A percentile compares a stretch with the other conserved stretches of the same genome.
phyloP scores from a whole-genome alignment of 495 filamentous ascomycete genomes.

The Terfezia boudieri region DNA sequence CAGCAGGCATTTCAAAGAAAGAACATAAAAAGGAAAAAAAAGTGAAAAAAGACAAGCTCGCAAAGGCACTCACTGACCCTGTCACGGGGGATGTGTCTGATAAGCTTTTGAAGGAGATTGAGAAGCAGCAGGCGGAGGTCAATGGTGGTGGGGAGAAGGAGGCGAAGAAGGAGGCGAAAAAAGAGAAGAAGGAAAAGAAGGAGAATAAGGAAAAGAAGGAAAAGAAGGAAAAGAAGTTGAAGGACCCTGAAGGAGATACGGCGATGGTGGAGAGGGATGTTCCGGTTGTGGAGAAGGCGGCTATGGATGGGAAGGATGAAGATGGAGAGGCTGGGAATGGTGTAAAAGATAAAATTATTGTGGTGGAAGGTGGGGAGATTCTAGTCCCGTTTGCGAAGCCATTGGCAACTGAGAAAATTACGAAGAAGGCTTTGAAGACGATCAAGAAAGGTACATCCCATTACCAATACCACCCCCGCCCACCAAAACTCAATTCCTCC shows the following conservation, averaged over 20 bases:
- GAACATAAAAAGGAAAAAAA: slow-evolving; percentile 2
- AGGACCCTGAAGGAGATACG: slow-evolving; percentile 4
- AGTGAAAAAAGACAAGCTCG: slow-evolving; percentile 4
- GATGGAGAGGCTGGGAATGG: too few relatives aligned
- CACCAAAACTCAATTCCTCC: neutral
- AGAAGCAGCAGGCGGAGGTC: slow-evolving; percentile 7
- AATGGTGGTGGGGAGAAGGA: slow-evolving; percentile 2
- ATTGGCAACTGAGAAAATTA: slow-evolving; percentile 67
- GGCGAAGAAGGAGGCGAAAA: slow-evolving; percentile 4
- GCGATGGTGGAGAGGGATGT: neutral
- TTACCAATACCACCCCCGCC: neutral
- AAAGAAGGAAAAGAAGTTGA: slow-evolving; percentile 1
- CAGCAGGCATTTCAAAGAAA: neutral
- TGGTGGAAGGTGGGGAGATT: neutral
- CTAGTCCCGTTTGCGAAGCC: slow-evolving; percentile 36
- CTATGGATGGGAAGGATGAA: neutral
- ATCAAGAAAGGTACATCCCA: slow-evolving; percentile 66
- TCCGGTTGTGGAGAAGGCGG: neutral
- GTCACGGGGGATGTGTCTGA: neutral
- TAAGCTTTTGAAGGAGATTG: slow-evolving; percentile 6
- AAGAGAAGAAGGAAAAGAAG: slow-evolving; percentile 9
- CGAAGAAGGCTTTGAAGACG: slow-evolving; percentile 80
- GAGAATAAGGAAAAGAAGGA: neutral
- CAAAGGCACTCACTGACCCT: neutral
- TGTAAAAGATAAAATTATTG: neutral